Conservation (phyloP, 345 rosid genomes). For the Boechera divaricarpa region DNA sequence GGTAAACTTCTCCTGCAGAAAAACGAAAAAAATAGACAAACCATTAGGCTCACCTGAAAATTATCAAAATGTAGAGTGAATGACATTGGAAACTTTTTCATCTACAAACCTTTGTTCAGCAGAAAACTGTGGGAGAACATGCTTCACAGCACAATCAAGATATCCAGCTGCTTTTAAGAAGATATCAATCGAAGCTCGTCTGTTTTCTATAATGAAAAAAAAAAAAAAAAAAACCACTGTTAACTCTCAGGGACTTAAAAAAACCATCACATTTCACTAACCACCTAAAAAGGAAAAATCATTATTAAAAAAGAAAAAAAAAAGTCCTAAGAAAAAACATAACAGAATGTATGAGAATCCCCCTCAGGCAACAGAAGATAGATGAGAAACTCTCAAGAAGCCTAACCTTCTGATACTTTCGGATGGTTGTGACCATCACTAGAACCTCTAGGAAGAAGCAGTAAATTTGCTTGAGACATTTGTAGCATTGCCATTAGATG, state of each 20-base stretch:
- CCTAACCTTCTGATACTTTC: constrained; percentile 92
- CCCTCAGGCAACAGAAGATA: constrained; percentile 10
- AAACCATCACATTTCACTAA: not conserved
- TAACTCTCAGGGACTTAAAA: constrained; percentile 9
- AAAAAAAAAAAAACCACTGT: constrained; percentile 18
- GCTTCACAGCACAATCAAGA: constrained; percentile 88
- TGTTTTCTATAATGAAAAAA: constrained; percentile 61
- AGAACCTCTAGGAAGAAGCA: constrained; percentile 91
- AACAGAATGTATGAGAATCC: constrained; percentile 1
- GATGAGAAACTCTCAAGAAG: constrained; percentile 29
- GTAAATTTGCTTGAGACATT: constrained; percentile 85
- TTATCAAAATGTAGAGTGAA: constrained; percentile 12
- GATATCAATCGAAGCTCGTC: constrained; percentile 84
- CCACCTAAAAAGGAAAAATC: not conserved
- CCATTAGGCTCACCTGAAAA: constrained; percentile 5
- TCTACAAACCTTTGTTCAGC: constrained; percentile 68
- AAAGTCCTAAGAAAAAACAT: not conserved
- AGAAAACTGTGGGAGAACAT: constrained; percentile 89
- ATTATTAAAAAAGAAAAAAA: not conserved
- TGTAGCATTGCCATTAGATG: constrained; percentile 97
- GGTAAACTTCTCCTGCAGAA: constrained; percentile 83
- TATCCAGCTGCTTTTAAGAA: constrained; percentile 98
- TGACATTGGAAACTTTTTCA: constrained; percentile 19
- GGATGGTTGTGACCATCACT: constrained; percentile 73
- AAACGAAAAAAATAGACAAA: constrained; percentile 30